phyloP scores from a whole-genome alignment of 106 monocot genomes.

The Apostasia shenzhenica region DNA sequence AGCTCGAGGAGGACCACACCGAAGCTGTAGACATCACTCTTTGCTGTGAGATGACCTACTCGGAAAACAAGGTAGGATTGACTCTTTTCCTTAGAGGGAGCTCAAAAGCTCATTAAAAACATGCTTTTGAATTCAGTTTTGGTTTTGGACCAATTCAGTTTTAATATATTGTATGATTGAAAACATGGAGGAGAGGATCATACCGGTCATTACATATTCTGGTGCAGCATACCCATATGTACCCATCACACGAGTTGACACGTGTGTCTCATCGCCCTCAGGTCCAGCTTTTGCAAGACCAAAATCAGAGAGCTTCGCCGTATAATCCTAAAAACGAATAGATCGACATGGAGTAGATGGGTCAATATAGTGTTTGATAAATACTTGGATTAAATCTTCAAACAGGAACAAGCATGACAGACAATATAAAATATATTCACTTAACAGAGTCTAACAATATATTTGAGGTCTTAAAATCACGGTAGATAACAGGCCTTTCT shows the following conservation, averaged over 20 bases:
- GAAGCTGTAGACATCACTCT: conserved; percentile 87
- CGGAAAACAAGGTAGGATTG: not conserved
- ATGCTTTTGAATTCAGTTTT: too few species aligned
- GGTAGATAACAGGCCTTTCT: conserved; percentile 69
- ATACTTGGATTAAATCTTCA: not conserved
- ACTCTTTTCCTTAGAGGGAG: too few species aligned
- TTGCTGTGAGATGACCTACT: conserved; percentile 74
- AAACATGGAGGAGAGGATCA: not conserved
- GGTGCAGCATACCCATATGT: conserved; percentile 73
- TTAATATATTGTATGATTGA: too few species aligned
- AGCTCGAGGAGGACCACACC: conserved; percentile 84
- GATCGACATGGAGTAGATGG: not conserved
- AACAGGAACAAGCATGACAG: not conserved
- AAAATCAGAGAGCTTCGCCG: conserved; percentile 78
- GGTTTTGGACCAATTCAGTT: too few species aligned
- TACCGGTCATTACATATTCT: conserved; percentile 71
- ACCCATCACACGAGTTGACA: conserved; percentile 69
- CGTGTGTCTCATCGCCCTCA: conserved; percentile 60
- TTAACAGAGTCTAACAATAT: conserved; percentile 79
- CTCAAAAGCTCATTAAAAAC: too few species aligned
- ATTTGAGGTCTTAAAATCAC: conserved; percentile 87
- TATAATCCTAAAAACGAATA: conserved; percentile 34
- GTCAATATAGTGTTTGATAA: not conserved
- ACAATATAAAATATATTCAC: conserved; percentile 1
- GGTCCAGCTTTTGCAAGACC: conserved; percentile 79